Evolutionary conservation across 2,329 filamentous ascomycete species (phyloP).

Genomic region (Bipolaris oryzae): DNA sequence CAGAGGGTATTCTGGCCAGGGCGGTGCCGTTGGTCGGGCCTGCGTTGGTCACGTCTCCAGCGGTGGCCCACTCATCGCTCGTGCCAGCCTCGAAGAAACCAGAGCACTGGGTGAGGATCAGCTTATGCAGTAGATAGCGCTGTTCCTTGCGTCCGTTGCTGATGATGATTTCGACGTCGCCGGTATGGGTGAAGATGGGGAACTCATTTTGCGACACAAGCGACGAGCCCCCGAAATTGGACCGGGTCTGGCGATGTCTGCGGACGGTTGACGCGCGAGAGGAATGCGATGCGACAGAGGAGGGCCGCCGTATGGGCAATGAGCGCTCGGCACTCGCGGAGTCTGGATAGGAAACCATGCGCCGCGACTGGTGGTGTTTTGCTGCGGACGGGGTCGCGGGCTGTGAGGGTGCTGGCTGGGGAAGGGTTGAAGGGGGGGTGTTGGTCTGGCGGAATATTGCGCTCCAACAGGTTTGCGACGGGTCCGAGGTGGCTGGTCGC

Average conservation of each 20-base stretch:
- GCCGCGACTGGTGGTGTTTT: constrained; percentile 20
- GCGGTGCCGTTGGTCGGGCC: constrained; percentile 38
- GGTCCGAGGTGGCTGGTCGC: constrained; percentile 19
- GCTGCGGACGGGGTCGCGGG: constrained; percentile 3
- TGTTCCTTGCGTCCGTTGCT: constrained; percentile 73
- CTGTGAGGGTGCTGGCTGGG: constrained; percentile 7
- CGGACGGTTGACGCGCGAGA: constrained; percentile 61
- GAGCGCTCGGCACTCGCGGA: constrained; percentile 58
- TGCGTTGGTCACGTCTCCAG: constrained; percentile 37
- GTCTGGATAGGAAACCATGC: constrained; percentile 70
- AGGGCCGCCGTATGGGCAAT: constrained; percentile 65
- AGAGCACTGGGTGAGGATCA: constrained; percentile 87
- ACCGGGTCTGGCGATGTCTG: constrained; percentile 78
- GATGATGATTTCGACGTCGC: constrained; percentile 90
- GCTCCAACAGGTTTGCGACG: constrained; percentile 7
- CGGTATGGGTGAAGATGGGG: constrained; percentile 85
- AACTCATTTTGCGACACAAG: constrained; percentile 86
- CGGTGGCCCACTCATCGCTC: constrained; percentile 74
- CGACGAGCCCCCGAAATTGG: constrained; percentile 72
- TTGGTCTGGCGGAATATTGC: constrained; percentile 6
- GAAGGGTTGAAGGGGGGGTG: constrained; percentile 6
- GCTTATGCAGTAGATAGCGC: constrained; percentile 82
- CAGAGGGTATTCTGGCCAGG: constrained; percentile 50
- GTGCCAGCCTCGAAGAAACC: constrained; percentile 92
- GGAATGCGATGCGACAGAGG: constrained; percentile 64